Evolutionary conservation across 306 rosid genomes (phyloP), one percentile per base, ranked within the genome.

Genomic region (Senna siamea): DNA sequence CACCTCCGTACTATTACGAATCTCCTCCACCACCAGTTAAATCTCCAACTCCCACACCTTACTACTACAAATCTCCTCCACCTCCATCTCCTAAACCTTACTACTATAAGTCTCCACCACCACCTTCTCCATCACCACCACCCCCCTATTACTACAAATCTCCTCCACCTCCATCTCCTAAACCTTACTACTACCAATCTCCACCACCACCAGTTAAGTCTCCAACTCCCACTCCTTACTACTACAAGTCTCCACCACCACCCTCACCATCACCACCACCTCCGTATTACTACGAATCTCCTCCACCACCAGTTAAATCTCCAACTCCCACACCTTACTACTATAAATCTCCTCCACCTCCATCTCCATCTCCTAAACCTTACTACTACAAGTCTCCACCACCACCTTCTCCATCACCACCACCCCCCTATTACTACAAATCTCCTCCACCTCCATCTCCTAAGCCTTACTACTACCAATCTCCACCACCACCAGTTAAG

Each of bases 21-120:
- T 86, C 96, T 0, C 92, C 92, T 0, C 92, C 87, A 0, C 82
- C 84, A 5, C 88, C 89, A 17, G n/a, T n/a, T n/a, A n/a, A n/a
- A n/a, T 48, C 88, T 0, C 86, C 86, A 0, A 2, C 62, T 5
- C 85, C 85, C 2, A 37, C 5, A 7, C 40, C 79, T 0, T 37
- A 81, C 28, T 8, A 41, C 1, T 79, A 79, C 46, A 75, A 63
- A 47, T 0, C 52, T 0, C 52, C 52, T 26, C 30, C 30, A 26
- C 30, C 30, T 5, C 9, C 30, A 26, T 3, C 30, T 1, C 30
- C 30, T 26, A n/a, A n/a, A n/a, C 30, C 30, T 26, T 26, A 26
- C 30, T 26, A 26, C 30, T 26, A 26, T 3, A 26, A 26, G 0
- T 68, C 81, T 0, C 79, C 76, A 1, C 83, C 72, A 5, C 83